Base-by-base conservation (phyloP, 768 basidiomycete genomes). In the Sarcodon aspratus region DNA sequence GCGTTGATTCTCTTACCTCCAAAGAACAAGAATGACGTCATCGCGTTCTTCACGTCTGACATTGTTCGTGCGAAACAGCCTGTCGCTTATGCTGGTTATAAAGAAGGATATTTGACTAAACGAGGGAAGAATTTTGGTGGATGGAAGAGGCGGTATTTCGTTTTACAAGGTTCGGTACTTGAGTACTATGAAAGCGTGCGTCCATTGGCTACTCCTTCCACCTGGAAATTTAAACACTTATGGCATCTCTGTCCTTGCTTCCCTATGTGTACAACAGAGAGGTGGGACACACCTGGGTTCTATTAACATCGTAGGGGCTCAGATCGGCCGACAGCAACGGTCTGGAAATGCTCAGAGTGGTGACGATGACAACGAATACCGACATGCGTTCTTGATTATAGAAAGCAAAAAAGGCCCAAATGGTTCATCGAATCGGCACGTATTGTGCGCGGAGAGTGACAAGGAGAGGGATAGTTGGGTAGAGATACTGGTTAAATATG, bases 101-200 rank as follows among this genome's bases (percentile, higher is more conserved):
- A 95, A 65, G 90, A 95, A 64, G 95, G 94, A 12, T 95, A 95
- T 62, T 69, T 96, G 34, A 97, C 95, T 15, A 97, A 97, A 68
- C 76, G 92, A 50, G 94, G 94, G 17, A 92, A 97, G 70, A 96
- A 91, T 59, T 97, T 98, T 66, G 96, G 96, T 42, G 93, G 95
- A 2, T 94, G 91, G 95, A 94, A 95, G 61, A 91, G 91, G 21
- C 76, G 96, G 38, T 99, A 82, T 65, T 98, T 98, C 58, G 91
- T 97, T 7, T 72, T 97, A 21, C 85, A 90, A 63, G 92, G 94
- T 0, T 83, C 90, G 3, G 76, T 85, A 1, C 72, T 98, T 46
- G 90, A 95, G 59, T 99, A 98, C 65, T 99, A 88, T 58, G 96
- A 98, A 66, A 83, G 80, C 58, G 95, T 97, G 66, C 69, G 92